Base-by-base conservation (phyloP, 2,329 filamentous ascomycete species). In the Hymenoscyphus salicellus region DNA sequence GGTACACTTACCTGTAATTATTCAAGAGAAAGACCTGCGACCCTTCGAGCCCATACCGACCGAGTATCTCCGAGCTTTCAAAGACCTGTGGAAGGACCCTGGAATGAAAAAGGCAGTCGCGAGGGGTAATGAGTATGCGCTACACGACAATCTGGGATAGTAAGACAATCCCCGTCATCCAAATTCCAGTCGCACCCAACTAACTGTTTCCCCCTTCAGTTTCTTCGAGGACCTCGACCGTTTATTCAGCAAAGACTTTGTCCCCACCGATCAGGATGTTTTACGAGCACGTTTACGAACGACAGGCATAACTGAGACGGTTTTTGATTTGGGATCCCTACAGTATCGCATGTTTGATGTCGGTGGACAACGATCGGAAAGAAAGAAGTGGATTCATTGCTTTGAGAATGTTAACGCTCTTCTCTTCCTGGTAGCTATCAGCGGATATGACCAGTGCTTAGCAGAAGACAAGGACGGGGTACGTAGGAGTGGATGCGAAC, bases 381-480 rank as follows among this genome's bases (percentile, higher is more conserved):
- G 89, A 66, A 91, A 91, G 81, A 91, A 91, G 78, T 91, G 89
- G 89, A 91, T 91, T 64, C 89, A 91, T 73, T 89, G 89, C 72
- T 91, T 91, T 72, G 89, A 91, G 74, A 89, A 89, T 68, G 89
- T 91, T 30, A 93, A 95, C 74, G 93, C 92, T 71, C 83, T 98
- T 62, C 82, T 98, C 49, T 98, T 98, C 79, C 85, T 98, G 70
- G 94, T 97, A 61, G 93, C 94, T 58, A 93, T 98, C 72, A 97
- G 93, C 69, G 94, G 94, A 65, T 98, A 97, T 77, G 94, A 98
- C 75, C 95, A 98, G 78, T 96, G 93, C 74, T 81, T 98, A 58
- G 92, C 97, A 3, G 94, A 98, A 79, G 94, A 98, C 77, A 93
- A 96, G 78, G 95, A 96, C 76, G 93, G 93, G 68, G 93, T 96